Conservation (phyloP, 192 early-diverging fungal genomes). For the Phlyctochytrium bullatum region DNA sequence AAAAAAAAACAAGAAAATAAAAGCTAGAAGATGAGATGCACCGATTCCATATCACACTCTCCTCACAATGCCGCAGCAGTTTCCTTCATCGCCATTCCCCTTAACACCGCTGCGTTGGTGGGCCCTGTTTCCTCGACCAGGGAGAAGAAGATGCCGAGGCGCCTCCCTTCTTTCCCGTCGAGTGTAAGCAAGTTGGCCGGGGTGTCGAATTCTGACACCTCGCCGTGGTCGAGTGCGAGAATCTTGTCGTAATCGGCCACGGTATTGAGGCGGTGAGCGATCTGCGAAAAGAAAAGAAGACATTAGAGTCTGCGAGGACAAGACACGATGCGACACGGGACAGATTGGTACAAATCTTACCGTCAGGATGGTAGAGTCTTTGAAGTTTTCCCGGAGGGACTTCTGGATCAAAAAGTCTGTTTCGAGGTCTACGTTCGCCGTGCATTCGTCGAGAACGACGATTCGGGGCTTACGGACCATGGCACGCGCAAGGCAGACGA, state of each 20-base stretch:
- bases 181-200: conserved; percentile 47
- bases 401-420: conserved; percentile 69
- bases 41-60: too few species aligned
- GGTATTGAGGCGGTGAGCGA: conserved; percentile 21
- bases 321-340: neutral
- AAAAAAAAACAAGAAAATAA: too few species aligned
- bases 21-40: too few species aligned
- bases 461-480: conserved; percentile 48
- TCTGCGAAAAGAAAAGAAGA: conserved; percentile 16
- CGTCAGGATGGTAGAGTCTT: conserved; percentile 53
- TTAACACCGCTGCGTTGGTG: conserved; percentile 45
- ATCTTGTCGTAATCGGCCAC: conserved; percentile 40
- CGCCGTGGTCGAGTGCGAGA: conserved; percentile 43
- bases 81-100: conserved; percentile 26
- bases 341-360: conserved; percentile 8
- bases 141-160: conserved; percentile 41
- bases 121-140: conserved; percentile 72
- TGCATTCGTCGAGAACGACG: conserved; percentile 53
- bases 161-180: conserved; percentile 8
- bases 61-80: too few species aligned
- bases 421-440: conserved; percentile 68
- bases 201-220: conserved; percentile 49
- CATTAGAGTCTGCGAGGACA: neutral
- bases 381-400: conserved; percentile 63
- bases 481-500: conserved; percentile 56